These are phyloP conservation scores for Heliamphora exappendiculata DNA, from an alignment of 148 eudicot genomes.

Conservation along the genomic window DNA sequence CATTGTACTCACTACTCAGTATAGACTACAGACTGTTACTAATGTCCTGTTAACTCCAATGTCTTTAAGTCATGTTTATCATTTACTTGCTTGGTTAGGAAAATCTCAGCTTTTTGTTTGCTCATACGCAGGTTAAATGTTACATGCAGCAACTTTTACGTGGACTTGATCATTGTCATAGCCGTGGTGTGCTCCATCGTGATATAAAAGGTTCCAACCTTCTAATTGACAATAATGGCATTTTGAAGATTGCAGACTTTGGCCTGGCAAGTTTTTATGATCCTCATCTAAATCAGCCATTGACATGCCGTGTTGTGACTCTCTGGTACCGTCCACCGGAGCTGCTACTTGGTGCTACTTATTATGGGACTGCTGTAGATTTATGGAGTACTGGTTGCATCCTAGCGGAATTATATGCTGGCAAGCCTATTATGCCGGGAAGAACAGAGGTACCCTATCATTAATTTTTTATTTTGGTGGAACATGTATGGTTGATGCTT, in stretches of 20 bases:
- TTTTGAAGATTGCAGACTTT: constrained; percentile 82
- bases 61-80: not conserved
- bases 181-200: constrained; percentile 64
- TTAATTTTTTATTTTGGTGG: not conserved
- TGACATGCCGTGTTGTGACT: constrained; percentile 88
- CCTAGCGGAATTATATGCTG: constrained; percentile 78
- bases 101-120: constrained; percentile 1
- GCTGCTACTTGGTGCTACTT: constrained; percentile 78
- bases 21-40: not conserved
- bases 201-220: constrained; percentile 88
- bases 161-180: constrained; percentile 86
- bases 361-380: constrained; percentile 70
- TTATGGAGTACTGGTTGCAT: constrained; percentile 91
- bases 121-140: constrained; percentile 62
- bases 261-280: constrained; percentile 78
- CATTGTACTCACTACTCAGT: not conserved
- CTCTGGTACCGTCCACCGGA: constrained; percentile 92
- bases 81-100: not conserved
- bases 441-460: constrained; percentile 64
- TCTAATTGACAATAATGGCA: constrained; percentile 65
- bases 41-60: not conserved
- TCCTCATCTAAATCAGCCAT: constrained; percentile 48
- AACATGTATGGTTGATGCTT: constrained; percentile 5
- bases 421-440: constrained; percentile 88
- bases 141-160: constrained; percentile 73